Percentiles rank a stretch among this genome's conserved stretches.
phyloP scores from a whole-genome alignment of 441 rosid species.

The Raphanus hybrid region DNA sequence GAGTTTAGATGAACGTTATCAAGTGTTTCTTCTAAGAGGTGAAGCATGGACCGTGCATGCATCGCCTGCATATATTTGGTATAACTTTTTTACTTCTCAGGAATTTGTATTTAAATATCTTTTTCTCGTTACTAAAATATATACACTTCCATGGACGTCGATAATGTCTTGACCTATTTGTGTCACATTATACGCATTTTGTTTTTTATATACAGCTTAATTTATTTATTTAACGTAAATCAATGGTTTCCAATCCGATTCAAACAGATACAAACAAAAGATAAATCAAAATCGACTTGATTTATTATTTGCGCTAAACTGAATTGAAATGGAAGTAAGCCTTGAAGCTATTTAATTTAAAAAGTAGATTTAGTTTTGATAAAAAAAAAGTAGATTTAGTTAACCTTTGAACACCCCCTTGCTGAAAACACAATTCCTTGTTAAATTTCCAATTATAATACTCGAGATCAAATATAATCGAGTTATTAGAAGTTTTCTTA shows the following conservation, averaged over 20 bases:
- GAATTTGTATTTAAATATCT: not conserved
- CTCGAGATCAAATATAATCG: not conserved
- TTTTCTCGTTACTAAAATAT: slow-evolving; percentile 17
- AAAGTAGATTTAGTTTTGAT: too few relatives aligned
- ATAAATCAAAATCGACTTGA: slow-evolving; percentile 2
- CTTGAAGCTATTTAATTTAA: too few relatives aligned
- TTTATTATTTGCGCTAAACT: not conserved
- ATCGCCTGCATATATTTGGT: slow-evolving; percentile 54
- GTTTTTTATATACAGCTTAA: not conserved
- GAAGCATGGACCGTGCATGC: slow-evolving; percentile 92
- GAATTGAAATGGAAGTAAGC: too few relatives aligned
- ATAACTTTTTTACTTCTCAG: not conserved
- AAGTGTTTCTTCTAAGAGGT: slow-evolving; percentile 81
- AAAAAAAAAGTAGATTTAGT: too few relatives aligned
- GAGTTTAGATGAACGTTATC: slow-evolving; percentile 62
- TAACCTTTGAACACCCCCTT: not conserved
- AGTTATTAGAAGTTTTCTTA: not conserved
- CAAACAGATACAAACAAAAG: not conserved
- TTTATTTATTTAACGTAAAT: not conserved
- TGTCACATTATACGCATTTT: not conserved
- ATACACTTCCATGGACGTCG: slow-evolving; percentile 30
- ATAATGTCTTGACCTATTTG: too few relatives aligned
- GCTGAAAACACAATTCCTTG: slow-evolving; percentile 5
- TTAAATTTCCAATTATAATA: not conserved
- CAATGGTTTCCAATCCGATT: not conserved